A percentile compares a stretch with the other conserved stretches of the same genome.
Evolutionary conservation across 2,329 filamentous ascomycete species (phyloP).

Genomic region (Monosporascus sp.): DNA sequence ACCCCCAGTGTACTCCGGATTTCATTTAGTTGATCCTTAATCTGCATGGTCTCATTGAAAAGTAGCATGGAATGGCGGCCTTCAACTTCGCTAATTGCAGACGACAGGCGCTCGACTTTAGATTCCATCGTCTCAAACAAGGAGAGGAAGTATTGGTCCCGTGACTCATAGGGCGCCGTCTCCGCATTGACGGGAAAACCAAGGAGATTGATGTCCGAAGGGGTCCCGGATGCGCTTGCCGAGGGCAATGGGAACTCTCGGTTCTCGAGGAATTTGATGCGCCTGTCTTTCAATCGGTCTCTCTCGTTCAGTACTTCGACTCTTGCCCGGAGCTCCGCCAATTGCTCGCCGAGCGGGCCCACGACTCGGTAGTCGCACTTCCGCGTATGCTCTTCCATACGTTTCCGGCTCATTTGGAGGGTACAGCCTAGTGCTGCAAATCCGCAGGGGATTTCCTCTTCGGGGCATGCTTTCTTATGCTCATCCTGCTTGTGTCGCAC

Average conservation of each 20-base stretch:
- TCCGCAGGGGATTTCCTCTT: slow-evolving; percentile 36
- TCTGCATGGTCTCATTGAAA: slow-evolving; percentile 55
- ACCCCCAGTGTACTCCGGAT: slow-evolving; percentile 52
- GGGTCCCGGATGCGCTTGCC: slow-evolving; percentile 15
- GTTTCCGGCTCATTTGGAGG: slow-evolving; percentile 31
- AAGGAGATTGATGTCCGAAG: slow-evolving; percentile 19
- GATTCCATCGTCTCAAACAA: slow-evolving; percentile 47
- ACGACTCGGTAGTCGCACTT: slow-evolving; percentile 48
- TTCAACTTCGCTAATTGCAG: slow-evolving; percentile 52
- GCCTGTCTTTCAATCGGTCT: slow-evolving; percentile 33
- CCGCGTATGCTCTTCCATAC: slow-evolving; percentile 39
- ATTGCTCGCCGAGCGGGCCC: slow-evolving; percentile 40
- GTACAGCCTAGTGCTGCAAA: slow-evolving; percentile 46
- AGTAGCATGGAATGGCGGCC: slow-evolving; percentile 55
- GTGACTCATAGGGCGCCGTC: slow-evolving; percentile 29
- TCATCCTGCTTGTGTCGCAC: slow-evolving; percentile 38
- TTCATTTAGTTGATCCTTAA: slow-evolving; percentile 59
- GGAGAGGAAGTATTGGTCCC: slow-evolving; percentile 38
- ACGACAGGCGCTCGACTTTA: slow-evolving; percentile 52
- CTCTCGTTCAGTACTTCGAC: slow-evolving; percentile 37
- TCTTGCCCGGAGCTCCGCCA: slow-evolving; percentile 44
- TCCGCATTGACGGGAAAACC: slow-evolving; percentile 17
- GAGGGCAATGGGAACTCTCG: slow-evolving; percentile 22
- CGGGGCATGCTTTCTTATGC: slow-evolving; percentile 43
- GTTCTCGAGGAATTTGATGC: slow-evolving; percentile 37